Evolutionary conservation across 345 rosid genomes (phyloP).

Genomic region (Cardamine occulta): DNA sequence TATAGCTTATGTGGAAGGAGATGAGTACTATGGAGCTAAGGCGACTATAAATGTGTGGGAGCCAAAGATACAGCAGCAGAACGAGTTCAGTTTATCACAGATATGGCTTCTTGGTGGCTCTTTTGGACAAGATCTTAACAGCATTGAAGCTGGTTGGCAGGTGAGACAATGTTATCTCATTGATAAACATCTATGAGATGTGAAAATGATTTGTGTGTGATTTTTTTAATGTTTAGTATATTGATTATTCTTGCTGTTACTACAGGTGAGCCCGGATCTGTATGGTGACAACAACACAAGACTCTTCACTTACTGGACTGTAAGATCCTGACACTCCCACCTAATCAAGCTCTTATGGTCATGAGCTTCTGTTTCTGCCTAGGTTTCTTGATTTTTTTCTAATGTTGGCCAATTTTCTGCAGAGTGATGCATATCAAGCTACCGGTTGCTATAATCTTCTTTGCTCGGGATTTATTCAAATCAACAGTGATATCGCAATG

Average conservation of each 20-base stretch:
- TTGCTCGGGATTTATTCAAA: slow-evolving; percentile 94
- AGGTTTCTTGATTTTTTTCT: neutral
- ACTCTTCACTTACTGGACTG: slow-evolving; percentile 99
- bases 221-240: slow-evolving; percentile 17
- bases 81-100: slow-evolving; percentile 98
- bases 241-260: slow-evolving; percentile 5
- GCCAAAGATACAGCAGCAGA: slow-evolving; percentile 89
- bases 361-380: neutral
- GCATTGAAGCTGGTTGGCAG: slow-evolving; percentile 99
- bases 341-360: neutral
- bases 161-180: slow-evolving; percentile 44
- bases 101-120: slow-evolving; percentile 97
- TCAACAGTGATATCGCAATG: slow-evolving; percentile 92
- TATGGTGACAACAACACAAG: slow-evolving; percentile 99
- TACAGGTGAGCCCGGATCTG: slow-evolving; percentile 71
- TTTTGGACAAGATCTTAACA: slow-evolving; percentile 96
- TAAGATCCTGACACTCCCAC: slow-evolving; percentile 48
- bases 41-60: slow-evolving; percentile 99
- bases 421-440: slow-evolving; percentile 99
- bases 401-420: slow-evolving; percentile 21
- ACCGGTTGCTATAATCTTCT: slow-evolving; percentile 98
- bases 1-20: slow-evolving; percentile 93
- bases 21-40: slow-evolving; percentile 86
- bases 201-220: slow-evolving; percentile 28
- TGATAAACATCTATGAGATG: slow-evolving; percentile 2